Conservation (phyloP, 2,329 filamentous ascomycete genomes). For the Aspergillus bombycis region DNA sequence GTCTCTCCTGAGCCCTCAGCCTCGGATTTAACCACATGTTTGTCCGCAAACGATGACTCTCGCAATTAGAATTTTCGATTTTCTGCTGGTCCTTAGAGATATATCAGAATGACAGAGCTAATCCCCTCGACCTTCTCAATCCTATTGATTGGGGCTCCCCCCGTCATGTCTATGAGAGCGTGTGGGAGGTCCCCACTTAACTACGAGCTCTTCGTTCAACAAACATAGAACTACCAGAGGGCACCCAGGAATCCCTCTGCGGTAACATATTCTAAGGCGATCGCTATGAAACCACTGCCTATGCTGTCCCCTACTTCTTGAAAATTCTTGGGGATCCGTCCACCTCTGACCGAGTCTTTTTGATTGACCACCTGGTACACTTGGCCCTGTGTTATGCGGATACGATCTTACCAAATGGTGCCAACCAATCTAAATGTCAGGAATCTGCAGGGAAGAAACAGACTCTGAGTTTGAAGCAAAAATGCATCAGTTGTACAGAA, state of each 20-base stretch:
- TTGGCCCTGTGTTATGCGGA: background rate
- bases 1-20: too few relatives aligned
- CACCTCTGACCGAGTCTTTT: background rate
- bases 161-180: constrained; percentile 9
- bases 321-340: background rate
- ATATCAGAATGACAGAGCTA: background rate
- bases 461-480: background rate
- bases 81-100: background rate
- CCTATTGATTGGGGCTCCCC: constrained; percentile 9
- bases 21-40: background rate
- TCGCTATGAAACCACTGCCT: constrained; percentile 8
- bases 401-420: background rate
- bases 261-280: constrained; percentile 6
- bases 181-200: constrained; percentile 7
- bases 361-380: background rate
- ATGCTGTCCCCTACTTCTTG: background rate
- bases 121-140: background rate
- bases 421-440: background rate
- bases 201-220: constrained; percentile 7
- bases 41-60: background rate
- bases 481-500: background rate
- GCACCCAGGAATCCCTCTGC: constrained; percentile 4
- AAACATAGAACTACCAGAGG: background rate
- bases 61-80: background rate
- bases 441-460: background rate